Evolutionary conservation across 345 rosid species (phyloP).

Genomic region (Citrus hindsii): DNA sequence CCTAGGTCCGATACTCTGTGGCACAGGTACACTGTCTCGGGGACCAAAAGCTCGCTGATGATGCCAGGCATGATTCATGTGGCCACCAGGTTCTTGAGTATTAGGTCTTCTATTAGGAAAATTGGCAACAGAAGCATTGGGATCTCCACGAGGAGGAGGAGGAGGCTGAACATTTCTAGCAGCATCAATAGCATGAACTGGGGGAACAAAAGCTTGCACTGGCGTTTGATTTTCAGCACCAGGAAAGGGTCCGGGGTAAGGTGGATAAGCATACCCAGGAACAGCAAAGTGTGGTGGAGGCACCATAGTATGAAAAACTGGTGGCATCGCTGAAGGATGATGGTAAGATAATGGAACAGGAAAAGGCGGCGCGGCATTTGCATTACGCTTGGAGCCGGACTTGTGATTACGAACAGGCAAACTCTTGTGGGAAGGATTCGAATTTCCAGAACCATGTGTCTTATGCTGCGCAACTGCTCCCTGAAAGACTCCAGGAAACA

Average conservation of each 20-base stretch:
- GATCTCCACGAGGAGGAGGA: constrained; percentile 64
- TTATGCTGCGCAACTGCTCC: constrained; percentile 52
- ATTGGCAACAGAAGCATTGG: constrained; percentile 38
- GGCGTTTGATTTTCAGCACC: constrained; percentile 54
- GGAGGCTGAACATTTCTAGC: constrained; percentile 42
- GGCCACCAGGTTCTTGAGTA: constrained; percentile 45
- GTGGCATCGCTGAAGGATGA: constrained; percentile 38
- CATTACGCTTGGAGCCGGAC: constrained; percentile 57
- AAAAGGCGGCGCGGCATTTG: constrained; percentile 55
- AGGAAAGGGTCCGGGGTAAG: constrained; percentile 64
- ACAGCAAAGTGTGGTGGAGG: constrained; percentile 64
- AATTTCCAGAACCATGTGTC: constrained; percentile 51
- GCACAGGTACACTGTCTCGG: constrained; percentile 55
- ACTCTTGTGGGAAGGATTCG: constrained; percentile 48
- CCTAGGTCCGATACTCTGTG: constrained; percentile 66
- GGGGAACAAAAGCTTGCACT: constrained; percentile 52
- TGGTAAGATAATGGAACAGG: constrained; percentile 50
- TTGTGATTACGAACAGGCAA: constrained; percentile 56
- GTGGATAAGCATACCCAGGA: constrained; percentile 58
- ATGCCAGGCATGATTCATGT: constrained; percentile 54
- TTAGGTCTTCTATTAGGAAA: constrained; percentile 47
- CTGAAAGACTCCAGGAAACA: constrained; percentile 34
- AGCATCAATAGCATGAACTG: constrained; percentile 36
- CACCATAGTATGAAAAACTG: constrained; percentile 53
- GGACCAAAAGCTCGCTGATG: constrained; percentile 54